Base-by-base conservation (phyloP, 371 early-diverging fungal species). In the Nematocida major region DNA sequence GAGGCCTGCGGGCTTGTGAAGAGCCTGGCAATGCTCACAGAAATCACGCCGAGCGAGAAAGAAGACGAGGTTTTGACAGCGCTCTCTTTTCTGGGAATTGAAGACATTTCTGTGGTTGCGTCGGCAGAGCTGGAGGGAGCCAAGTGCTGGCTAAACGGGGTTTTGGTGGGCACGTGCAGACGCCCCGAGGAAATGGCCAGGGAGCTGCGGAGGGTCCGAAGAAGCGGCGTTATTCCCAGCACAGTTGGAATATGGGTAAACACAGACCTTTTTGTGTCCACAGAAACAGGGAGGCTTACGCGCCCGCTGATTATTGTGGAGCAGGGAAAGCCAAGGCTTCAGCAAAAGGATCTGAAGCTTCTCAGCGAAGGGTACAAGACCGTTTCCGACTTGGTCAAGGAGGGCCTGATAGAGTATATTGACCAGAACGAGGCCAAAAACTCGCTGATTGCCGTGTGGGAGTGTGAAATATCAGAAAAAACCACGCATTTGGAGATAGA, bases 1-100 rank as follows among this genome's bases (percentile, higher is more conserved):
- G 96, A 99, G 87, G 93, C 93, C 0, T 99, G 99, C 86, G 98
- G 99, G 80, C 87, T 99, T 63, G 94, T 99, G 50, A 97, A 97
- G 87, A 99, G 97, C 79, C 86, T 99, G 85, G 96, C 97, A 0
- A 85, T 97, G 48, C 92, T 97, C 91, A 91, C 97, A 9, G 97
- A 97, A 86, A 95, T 99, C 84, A 96, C 97, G 88, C 89, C 65
- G 92, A 91, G 59, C 90, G 91, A 79, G 89, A 87, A 5, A n/a
- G 68, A 34, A 59, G 78, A 2, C 88, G 90, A 1, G 87, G 94
- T 30, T 83, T 87, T 69, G 88, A 89, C 7, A 90, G 87, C 87
- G 82, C 89, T 78, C 83, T 95, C 22, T 92, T 93, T 77, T 89
- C 91, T 26, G 0, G 84, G 84, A 22, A 65, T 82, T 15, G 65